Conservation (phyloP, 768 basidiomycete genomes). For the Agrocybe pediades region DNA sequence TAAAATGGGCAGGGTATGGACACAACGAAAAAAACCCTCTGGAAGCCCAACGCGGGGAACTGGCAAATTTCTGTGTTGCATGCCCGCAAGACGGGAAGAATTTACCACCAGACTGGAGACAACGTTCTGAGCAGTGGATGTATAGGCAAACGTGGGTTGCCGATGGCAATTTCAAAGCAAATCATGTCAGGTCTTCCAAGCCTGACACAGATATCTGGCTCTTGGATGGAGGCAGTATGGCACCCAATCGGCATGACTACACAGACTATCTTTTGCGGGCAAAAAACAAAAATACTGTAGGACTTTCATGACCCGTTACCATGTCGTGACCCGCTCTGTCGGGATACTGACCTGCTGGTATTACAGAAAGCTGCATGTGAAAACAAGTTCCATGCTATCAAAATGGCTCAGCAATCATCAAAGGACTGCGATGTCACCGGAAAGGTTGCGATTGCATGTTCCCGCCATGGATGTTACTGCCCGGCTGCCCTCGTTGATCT, state of each 20-base stretch:
- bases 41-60: neutral
- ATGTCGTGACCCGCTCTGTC: too few species aligned
- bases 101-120: constrained; percentile 21
- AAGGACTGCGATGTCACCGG: constrained; percentile 15
- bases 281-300: constrained; percentile 9
- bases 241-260: neutral
- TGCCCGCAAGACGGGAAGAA: constrained; percentile 30
- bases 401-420: constrained; percentile 3
- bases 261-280: constrained; percentile 11
- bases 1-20: constrained; percentile 17
- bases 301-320: too few species aligned
- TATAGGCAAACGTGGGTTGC: constrained; percentile 6
- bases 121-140: constrained; percentile 2
- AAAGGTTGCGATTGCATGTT: constrained; percentile 13
- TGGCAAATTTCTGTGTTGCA: constrained; percentile 21
- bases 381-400: constrained; percentile 14
- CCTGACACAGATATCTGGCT: constrained; percentile 10
- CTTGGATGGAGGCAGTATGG: constrained; percentile 14
- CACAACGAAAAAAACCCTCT: neutral
- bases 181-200: constrained; percentile 3
- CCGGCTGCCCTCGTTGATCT: constrained; percentile 18
- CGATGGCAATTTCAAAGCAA: constrained; percentile 19
- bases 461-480: constrained; percentile 19
- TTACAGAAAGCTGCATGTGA: constrained; percentile 17
- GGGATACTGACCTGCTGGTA: neutral